A percentile compares a stretch with the other conserved stretches of the same genome.
Evolutionary conservation across 352 stramenopile species (phyloP).

Genomic region (Phytophthora fragariae): DNA sequence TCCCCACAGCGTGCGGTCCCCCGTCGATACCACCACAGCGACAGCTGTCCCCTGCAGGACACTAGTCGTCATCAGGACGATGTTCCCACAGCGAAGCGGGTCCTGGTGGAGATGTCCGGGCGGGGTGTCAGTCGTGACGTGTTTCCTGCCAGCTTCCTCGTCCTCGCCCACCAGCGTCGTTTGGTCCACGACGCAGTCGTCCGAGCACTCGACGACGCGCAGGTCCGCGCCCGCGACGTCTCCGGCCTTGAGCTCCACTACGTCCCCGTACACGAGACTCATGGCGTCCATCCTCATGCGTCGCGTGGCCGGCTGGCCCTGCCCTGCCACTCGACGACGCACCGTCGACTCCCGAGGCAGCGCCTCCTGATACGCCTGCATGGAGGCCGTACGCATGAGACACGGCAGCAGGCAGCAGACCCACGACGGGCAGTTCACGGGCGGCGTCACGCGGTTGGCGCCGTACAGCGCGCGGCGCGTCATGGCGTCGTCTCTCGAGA

Average conservation of each 20-base stretch:
- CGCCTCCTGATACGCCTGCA: conserved; percentile 89
- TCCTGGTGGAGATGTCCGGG: conserved; percentile 33
- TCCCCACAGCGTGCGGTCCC: conserved; percentile 78
- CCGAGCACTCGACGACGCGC: conserved; percentile 80
- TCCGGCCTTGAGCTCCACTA: conserved; percentile 91
- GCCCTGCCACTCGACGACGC: conserved; percentile 47
- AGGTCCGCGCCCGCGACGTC: conserved; percentile 93
- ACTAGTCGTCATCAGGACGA: conserved; percentile 73
- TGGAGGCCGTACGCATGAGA: conserved; percentile 90
- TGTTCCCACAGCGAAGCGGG: conserved; percentile 63
- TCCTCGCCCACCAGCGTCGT: conserved; percentile 49
- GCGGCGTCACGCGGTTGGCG: conserved; percentile 91
- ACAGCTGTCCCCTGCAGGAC: conserved; percentile 63
- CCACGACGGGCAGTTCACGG: conserved; percentile 94
- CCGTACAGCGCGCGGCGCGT: conserved; percentile 71
- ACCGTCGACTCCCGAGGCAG: conserved; percentile 93
- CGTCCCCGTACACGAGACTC: conserved; percentile 92
- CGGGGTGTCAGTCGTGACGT: conserved; percentile 35
- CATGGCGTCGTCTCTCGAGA: conserved; percentile 82
- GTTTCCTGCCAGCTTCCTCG: conserved; percentile 45
- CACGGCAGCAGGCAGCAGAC: conserved; percentile 95
- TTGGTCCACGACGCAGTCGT: conserved; percentile 81
- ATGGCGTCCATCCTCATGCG: conserved; percentile 92
- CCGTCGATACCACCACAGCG: conserved; percentile 77
- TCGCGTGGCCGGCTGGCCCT: conserved; percentile 51